Conservation (phyloP, 768 basidiomycete genomes). For the Boletus insuetus region DNA sequence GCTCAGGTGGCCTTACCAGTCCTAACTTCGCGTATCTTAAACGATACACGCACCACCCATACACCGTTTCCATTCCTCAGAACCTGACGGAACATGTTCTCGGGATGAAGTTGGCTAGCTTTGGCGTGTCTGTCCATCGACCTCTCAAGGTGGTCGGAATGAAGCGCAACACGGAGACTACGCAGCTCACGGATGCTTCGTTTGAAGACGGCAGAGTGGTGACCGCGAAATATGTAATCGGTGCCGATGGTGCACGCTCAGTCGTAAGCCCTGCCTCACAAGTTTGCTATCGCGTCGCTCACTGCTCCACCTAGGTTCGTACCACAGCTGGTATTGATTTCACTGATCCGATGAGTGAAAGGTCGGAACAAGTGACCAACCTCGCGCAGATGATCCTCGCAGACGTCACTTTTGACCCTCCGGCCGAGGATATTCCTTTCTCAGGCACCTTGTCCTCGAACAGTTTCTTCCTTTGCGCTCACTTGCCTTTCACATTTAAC, state of each 20-base stretch:
- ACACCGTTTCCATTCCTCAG: slow-evolving; percentile 11
- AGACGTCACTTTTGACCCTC: slow-evolving; percentile 16
- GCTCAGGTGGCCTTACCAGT: not conserved
- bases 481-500: slow-evolving; percentile 15
- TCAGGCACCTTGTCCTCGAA: not conserved
- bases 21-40: not conserved
- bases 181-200: slow-evolving; percentile 13
- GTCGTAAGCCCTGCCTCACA: not conserved
- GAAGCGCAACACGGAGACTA: not conserved
- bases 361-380: slow-evolving; percentile 20
- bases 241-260: slow-evolving; percentile 44
- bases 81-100: slow-evolving; percentile 23
- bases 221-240: slow-evolving; percentile 11
- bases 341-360: slow-evolving; percentile 39
- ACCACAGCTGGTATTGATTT: slow-evolving; percentile 41
- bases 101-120: slow-evolving; percentile 29
- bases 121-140: slow-evolving; percentile 23
- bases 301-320: slow-evolving; percentile 37
- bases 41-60: slow-evolving; percentile 43
- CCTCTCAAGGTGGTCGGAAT: not conserved
- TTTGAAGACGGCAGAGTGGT: not conserved
- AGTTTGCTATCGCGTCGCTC: not conserved
- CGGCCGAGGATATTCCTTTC: not conserved
- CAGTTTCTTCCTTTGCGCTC: slow-evolving; percentile 14
- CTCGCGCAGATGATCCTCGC: slow-evolving; percentile 32